Evolutionary conservation across 345 rosid genomes (phyloP).

Genomic region (Cochlearia excelsa): DNA sequence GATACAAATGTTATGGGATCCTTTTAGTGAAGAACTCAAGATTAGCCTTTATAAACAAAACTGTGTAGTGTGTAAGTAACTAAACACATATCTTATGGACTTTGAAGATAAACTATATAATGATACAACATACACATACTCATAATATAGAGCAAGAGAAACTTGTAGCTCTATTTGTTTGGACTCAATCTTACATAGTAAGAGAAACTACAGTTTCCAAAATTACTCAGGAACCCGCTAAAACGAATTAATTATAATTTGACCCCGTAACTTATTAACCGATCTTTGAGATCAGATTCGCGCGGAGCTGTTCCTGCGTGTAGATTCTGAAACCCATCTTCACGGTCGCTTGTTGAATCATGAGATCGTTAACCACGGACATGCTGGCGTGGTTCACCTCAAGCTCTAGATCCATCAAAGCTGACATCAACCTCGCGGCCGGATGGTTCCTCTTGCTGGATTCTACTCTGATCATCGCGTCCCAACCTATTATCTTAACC

Average conservation of each 20-base stretch:
- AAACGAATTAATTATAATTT: conserved; percentile 14
- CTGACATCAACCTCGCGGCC: conserved; percentile 89
- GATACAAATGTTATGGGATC: too few species aligned
- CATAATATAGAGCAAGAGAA: background rate
- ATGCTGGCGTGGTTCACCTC: conserved; percentile 95
- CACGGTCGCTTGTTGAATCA: conserved; percentile 98
- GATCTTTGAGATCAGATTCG: conserved; percentile 60
- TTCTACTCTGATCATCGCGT: conserved; percentile 86
- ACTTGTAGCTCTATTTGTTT: conserved; percentile 19
- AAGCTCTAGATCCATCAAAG: conserved; percentile 81
- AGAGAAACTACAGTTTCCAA: conserved; percentile 23
- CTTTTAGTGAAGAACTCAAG: too few species aligned
- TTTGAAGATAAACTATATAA: too few species aligned
- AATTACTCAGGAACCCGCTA: conserved; percentile 20
- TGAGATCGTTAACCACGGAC: conserved; percentile 87
- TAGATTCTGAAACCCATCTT: conserved; percentile 82
- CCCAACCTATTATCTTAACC: conserved; percentile 86
- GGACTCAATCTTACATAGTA: background rate
- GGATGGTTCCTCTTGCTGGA: conserved; percentile 84
- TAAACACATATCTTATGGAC: too few species aligned
- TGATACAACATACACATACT: too few species aligned
- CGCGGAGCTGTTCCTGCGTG: conserved; percentile 80
- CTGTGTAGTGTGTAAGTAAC: too few species aligned
- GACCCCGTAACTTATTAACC: conserved; percentile 37
- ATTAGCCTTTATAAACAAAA: too few species aligned